phyloP scores from a whole-genome alignment of 257 asterid species.

The Fraxinus quadrangulata region DNA sequence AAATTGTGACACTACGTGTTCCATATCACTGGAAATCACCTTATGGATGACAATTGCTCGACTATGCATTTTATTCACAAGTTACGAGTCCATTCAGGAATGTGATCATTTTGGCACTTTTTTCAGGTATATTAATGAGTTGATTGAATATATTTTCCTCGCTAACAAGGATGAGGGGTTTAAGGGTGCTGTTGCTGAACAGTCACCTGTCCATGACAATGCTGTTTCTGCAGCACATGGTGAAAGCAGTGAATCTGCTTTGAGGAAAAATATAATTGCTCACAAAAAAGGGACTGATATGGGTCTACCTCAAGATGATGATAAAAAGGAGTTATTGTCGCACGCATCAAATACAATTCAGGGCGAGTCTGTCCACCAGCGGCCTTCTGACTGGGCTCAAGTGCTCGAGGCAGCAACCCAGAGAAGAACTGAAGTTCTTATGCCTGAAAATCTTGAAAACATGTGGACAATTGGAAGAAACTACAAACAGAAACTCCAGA shows the following conservation, averaged over 20 bases:
- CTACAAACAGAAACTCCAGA: slow-evolving; percentile 76
- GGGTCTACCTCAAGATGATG: slow-evolving; percentile 41
- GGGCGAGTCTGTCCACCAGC: slow-evolving; percentile 52
- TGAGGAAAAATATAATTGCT: slow-evolving; percentile 36
- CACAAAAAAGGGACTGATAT: slow-evolving; percentile 42
- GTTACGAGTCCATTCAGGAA: slow-evolving; percentile 20
- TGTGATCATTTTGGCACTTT: slow-evolving; percentile 18
- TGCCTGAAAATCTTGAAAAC: slow-evolving; percentile 98
- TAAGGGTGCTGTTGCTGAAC: slow-evolving; percentile 42
- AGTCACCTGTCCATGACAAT: slow-evolving; percentile 44
- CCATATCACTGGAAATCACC: neutral
- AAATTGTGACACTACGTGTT: neutral
- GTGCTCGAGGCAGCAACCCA: slow-evolving; percentile 89
- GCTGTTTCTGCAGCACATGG: slow-evolving; percentile 37
- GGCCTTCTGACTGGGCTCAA: slow-evolving; percentile 90
- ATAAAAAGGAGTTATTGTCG: slow-evolving; percentile 40
- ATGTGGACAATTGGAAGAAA: slow-evolving; percentile 99
- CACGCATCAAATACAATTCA: slow-evolving; percentile 34
- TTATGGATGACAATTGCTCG: slow-evolving; percentile 7
- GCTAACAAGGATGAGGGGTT: slow-evolving; percentile 60
- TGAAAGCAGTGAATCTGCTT: slow-evolving; percentile 46
- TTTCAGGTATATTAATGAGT: slow-evolving; percentile 86
- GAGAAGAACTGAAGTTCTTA: slow-evolving; percentile 97
- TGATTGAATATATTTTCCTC: slow-evolving; percentile 77
- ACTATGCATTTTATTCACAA: neutral